Evolutionary conservation across 139 green algal genomes (phyloP).

Genomic region (Chlamydomonas urium): DNA sequence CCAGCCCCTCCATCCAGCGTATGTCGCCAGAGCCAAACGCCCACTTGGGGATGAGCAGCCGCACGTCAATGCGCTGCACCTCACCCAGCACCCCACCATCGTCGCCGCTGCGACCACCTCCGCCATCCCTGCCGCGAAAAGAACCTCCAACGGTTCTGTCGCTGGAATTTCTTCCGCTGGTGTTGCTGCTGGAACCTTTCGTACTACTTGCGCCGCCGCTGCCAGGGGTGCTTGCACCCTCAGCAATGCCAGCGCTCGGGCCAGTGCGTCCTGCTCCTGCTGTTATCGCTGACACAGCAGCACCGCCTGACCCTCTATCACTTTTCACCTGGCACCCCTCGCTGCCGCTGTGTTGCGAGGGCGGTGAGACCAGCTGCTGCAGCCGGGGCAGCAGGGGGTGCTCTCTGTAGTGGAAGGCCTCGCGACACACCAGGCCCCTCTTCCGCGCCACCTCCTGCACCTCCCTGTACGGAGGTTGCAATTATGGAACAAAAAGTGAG

Average conservation of each 20-base stretch:
- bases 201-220: no score
- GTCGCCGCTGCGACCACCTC: neutral
- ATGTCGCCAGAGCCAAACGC: constrained; percentile 44
- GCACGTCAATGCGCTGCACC: constrained; percentile 13
- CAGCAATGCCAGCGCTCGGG: no score
- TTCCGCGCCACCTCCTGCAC: constrained; percentile 28
- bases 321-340: no score
- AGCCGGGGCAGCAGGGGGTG: constrained; percentile 16
- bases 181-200: no score
- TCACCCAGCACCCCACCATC: constrained; percentile 11
- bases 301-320: no score
- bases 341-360: neutral
- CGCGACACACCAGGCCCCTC: constrained; percentile 35
- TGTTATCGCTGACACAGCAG: no score
- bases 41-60: constrained; percentile 41
- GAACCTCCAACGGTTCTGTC: no score
- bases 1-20: constrained; percentile 36
- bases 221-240: no score
- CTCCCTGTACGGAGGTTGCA: constrained; percentile 13
- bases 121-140: no score
- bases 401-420: constrained; percentile 52
- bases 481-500: no score
- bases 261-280: no score
- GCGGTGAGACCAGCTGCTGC: constrained; percentile 1
- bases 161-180: no score